Evolutionary conservation across 441 rosid species (phyloP).

Genomic region (Erodium moschatum): DNA sequence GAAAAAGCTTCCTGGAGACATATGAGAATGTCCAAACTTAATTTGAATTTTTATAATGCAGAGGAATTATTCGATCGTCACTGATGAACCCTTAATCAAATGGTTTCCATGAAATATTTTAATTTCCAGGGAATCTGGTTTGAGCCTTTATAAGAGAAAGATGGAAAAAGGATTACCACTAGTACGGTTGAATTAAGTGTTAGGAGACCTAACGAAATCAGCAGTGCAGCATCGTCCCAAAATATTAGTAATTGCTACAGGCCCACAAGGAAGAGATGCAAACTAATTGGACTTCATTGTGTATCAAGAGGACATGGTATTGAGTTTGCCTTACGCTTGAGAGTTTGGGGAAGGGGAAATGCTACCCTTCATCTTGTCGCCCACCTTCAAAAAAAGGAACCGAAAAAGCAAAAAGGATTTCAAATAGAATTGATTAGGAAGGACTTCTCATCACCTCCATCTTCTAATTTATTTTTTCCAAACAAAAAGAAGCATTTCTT

Average conservation of each 20-base stretch:
- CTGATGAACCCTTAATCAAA: not conserved
- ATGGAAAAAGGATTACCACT: not conserved
- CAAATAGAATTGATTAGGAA: not conserved
- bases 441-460: not conserved
- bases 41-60: not conserved
- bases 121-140: not conserved
- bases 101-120: not conserved
- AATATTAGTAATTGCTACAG: not conserved
- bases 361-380: not conserved
- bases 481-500: not conserved
- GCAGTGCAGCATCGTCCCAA: not conserved
- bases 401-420: not conserved
- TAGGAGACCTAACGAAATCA: not conserved
- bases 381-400: not conserved
- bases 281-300: not conserved
- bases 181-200: not conserved
- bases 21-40: not conserved
- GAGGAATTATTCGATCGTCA: not conserved
- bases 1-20: not conserved
- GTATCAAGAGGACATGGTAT: not conserved
- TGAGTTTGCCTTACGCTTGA: not conserved
- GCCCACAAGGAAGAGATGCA: not conserved
- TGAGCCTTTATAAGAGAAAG: not conserved
- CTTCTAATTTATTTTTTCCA: not conserved
- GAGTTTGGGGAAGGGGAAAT: slow-evolving; percentile 5